A percentile compares a stretch with the other conserved stretches of the same genome.
Conservation (phyloP, 2,329 filamentous ascomycete genomes). For the Metarhizium sp. region DNA sequence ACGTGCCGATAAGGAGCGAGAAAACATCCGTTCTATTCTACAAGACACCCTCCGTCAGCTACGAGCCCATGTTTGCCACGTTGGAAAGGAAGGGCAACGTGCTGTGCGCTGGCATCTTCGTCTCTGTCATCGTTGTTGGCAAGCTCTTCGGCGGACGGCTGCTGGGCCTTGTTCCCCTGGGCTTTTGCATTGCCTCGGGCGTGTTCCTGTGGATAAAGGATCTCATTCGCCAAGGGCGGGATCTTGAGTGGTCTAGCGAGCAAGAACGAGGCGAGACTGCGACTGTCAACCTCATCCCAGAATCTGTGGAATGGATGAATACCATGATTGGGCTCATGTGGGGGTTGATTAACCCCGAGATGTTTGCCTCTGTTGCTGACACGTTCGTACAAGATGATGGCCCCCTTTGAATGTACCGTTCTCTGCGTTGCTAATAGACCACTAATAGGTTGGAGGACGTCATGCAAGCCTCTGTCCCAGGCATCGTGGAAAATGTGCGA, state of each 20-base stretch:
- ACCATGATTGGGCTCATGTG: slow-evolving; percentile 75
- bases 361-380: slow-evolving; percentile 88
- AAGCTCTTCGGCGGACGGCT: slow-evolving; percentile 71
- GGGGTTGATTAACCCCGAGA: slow-evolving; percentile 89
- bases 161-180: slow-evolving; percentile 67
- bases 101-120: slow-evolving; percentile 60
- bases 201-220: slow-evolving; percentile 89
- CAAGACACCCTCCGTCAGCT: slow-evolving; percentile 82
- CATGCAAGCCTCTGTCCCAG: slow-evolving; percentile 91
- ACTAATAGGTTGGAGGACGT: slow-evolving; percentile 50
- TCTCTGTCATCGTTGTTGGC: slow-evolving; percentile 67
- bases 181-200: slow-evolving; percentile 60
- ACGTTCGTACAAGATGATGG: slow-evolving; percentile 34
- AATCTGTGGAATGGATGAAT: slow-evolving; percentile 96
- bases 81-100: slow-evolving; percentile 67
- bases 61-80: slow-evolving; percentile 74
- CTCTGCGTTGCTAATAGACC: neutral
- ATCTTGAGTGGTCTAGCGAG: slow-evolving; percentile 83
- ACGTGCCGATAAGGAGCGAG: slow-evolving; percentile 91
- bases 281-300: slow-evolving; percentile 79
- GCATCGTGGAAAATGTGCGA: slow-evolving; percentile 86
- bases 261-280: slow-evolving; percentile 77
- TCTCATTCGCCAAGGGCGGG: slow-evolving; percentile 69
- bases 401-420: neutral
- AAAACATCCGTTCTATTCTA: slow-evolving; percentile 96